Percentiles rank a stretch among this genome's conserved stretches.
Conservation (phyloP, 192 early-diverging fungal genomes). For the Mortierella antarctica region DNA sequence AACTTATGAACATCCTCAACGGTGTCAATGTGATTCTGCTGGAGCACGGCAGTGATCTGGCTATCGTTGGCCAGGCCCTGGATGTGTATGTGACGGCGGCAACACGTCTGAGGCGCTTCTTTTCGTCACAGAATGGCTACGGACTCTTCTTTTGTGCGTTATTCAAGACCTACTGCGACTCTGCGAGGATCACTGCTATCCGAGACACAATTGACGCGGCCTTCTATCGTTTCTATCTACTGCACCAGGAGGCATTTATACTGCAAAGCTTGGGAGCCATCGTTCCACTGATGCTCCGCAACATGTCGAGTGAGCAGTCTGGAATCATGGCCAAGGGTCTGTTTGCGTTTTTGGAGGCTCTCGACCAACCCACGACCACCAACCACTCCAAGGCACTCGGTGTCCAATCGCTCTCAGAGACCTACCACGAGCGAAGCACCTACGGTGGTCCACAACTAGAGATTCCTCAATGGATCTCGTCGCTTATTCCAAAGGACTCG, state of each 20-base stretch:
- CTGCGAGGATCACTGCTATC: conserved; percentile 39
- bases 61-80: conserved; percentile 61
- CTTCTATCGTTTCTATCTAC: conserved; percentile 61
- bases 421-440: conserved; percentile 20
- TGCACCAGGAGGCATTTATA: conserved; percentile 69
- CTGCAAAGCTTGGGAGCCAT: conserved; percentile 66
- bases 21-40: conserved; percentile 64
- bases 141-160: conserved; percentile 60
- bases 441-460: conserved; percentile 45
- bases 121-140: conserved; percentile 65
- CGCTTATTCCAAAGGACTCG: conserved; percentile 44
- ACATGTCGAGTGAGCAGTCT: conserved; percentile 48
- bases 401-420: conserved; percentile 32
- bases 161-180: conserved; percentile 67
- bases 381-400: conserved; percentile 43
- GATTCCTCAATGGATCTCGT: conserved; percentile 45
- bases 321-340: conserved; percentile 57
- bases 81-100: conserved; percentile 60
- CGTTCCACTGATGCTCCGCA: conserved; percentile 58
- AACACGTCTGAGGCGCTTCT: conserved; percentile 61
- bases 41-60: conserved; percentile 60
- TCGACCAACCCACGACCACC: conserved; percentile 38
- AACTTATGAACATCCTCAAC: conserved; percentile 58
- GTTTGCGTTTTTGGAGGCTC: conserved; percentile 59
- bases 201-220: conserved; percentile 59